Evolutionary conservation across 352 stramenopile genomes (phyloP).

Genomic region (Phytophthora foliorum): DNA sequence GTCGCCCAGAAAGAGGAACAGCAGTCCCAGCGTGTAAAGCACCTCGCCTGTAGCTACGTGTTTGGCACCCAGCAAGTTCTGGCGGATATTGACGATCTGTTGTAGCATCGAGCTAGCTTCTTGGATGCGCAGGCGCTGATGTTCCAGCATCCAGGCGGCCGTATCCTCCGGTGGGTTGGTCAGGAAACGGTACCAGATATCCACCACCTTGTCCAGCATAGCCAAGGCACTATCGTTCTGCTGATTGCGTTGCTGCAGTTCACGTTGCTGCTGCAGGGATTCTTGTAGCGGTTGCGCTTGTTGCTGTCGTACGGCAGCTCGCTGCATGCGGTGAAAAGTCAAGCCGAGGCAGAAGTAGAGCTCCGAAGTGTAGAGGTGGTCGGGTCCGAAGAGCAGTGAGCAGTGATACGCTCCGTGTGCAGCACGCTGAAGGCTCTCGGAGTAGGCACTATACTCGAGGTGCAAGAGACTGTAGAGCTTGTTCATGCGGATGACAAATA

Average conservation of each 20-base stretch:
- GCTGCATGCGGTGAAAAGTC: slow-evolving; percentile 67
- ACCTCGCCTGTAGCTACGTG: slow-evolving; percentile 73
- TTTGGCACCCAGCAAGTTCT: slow-evolving; percentile 46
- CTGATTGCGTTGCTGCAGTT: slow-evolving; percentile 39
- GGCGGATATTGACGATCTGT: slow-evolving; percentile 54
- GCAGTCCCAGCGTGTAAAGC: slow-evolving; percentile 66
- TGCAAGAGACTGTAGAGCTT: slow-evolving; percentile 75
- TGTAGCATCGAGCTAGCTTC: slow-evolving; percentile 70
- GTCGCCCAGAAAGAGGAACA: slow-evolving; percentile 65
- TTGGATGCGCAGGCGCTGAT: slow-evolving; percentile 66
- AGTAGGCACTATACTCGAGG: slow-evolving; percentile 57
- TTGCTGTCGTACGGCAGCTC: slow-evolving; percentile 29
- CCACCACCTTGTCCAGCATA: slow-evolving; percentile 83
- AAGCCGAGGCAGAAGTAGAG: slow-evolving; percentile 79
- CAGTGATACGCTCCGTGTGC: slow-evolving; percentile 79
- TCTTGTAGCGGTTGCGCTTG: slow-evolving; percentile 31
- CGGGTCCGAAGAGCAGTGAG: slow-evolving; percentile 72
- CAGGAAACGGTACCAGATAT: slow-evolving; percentile 85
- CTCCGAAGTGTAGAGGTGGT: slow-evolving; percentile 80
- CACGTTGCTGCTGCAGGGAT: slow-evolving; percentile 35
- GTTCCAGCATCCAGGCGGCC: slow-evolving; percentile 68
- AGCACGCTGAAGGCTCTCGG: slow-evolving; percentile 68
- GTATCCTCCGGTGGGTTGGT: slow-evolving; percentile 74
- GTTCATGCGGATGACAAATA: slow-evolving; percentile 78
- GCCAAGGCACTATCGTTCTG: slow-evolving; percentile 64